Evolutionary conservation across 139 green algal genomes (phyloP).

Genomic region (Zygnema circumcarinatum): DNA sequence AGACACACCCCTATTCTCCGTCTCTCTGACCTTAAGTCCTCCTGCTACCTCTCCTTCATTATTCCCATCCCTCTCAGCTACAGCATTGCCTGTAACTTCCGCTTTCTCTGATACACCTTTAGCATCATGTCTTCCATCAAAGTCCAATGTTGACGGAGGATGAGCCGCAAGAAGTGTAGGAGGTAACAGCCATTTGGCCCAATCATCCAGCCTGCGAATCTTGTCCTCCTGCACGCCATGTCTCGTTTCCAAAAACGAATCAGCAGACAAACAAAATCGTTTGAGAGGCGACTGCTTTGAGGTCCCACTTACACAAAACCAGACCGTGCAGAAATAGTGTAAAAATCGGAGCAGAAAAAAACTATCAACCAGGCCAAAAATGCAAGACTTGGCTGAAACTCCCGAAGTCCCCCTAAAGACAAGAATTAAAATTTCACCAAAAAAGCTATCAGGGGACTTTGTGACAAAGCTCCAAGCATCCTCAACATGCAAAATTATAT

Average conservation of each 20-base stretch:
- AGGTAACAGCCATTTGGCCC: conserved; percentile 79
- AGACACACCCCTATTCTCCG: not conserved
- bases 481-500: too few species aligned
- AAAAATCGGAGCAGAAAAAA: too few species aligned
- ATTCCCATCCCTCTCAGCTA: not conserved
- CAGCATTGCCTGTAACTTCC: conserved; percentile 1
- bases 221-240: conserved; percentile 45
- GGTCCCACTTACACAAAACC: too few species aligned
- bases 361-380: too few species aligned
- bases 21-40: not conserved
- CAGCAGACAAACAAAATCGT: not conserved
- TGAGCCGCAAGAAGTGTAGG: conserved; percentile 33
- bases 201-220: conserved; percentile 58
- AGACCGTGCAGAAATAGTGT: too few species aligned
- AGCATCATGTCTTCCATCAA: not conserved
- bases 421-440: too few species aligned
- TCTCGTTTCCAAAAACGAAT: not conserved
- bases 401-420: too few species aligned
- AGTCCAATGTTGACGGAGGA: not conserved
- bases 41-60: not conserved
- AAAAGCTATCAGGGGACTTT: too few species aligned
- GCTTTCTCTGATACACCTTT: conserved; percentile 7
- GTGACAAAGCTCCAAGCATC: too few species aligned
- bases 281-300: too few species aligned
- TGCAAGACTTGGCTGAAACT: too few species aligned